These are phyloP conservation scores for Oryza punctata DNA, from an alignment of 176 grass and related monocot species.

Conservation along the genomic window DNA sequence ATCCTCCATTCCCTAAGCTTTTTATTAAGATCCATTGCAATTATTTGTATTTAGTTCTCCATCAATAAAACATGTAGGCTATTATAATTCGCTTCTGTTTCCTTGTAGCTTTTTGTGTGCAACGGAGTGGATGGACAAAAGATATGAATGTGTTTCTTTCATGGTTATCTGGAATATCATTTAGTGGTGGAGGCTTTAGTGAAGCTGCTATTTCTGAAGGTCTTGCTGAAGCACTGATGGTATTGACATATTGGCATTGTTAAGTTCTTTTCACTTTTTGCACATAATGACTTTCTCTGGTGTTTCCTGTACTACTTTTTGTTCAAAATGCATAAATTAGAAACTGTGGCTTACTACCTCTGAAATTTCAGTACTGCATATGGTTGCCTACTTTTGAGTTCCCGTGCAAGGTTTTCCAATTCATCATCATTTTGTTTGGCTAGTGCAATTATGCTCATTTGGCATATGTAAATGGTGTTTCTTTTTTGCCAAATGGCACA, in stretches of 20 bases:
- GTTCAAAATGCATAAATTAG: background rate
- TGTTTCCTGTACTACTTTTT: background rate
- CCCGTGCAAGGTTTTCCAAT: background rate
- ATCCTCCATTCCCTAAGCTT: conserved; percentile 5
- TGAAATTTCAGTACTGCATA: background rate
- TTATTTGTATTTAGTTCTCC: conserved; percentile 6
- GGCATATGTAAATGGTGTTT: background rate
- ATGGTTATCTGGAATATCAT: conserved; percentile 78
- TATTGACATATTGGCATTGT: conserved; percentile 30
- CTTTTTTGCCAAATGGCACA: background rate
- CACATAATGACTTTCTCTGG: background rate
- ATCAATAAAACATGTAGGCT: conserved; percentile 7
- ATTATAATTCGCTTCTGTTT: conserved; percentile 14
- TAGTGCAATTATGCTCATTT: conserved; percentile 10
- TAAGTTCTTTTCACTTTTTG: background rate
- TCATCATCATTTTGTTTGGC: background rate
- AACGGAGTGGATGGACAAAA: conserved; percentile 91
- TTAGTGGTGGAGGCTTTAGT: conserved; percentile 80
- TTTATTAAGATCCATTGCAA: background rate
- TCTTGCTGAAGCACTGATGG: conserved; percentile 84
- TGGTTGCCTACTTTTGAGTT: conserved; percentile 18
- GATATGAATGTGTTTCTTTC: conserved; percentile 72
- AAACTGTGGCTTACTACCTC: background rate
- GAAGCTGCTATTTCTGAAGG: conserved; percentile 87
- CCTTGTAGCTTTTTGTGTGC: conserved; percentile 70